phyloP scores from a whole-genome alignment of 78 protist genomes.

The Dictyostelium firmibasis region DNA sequence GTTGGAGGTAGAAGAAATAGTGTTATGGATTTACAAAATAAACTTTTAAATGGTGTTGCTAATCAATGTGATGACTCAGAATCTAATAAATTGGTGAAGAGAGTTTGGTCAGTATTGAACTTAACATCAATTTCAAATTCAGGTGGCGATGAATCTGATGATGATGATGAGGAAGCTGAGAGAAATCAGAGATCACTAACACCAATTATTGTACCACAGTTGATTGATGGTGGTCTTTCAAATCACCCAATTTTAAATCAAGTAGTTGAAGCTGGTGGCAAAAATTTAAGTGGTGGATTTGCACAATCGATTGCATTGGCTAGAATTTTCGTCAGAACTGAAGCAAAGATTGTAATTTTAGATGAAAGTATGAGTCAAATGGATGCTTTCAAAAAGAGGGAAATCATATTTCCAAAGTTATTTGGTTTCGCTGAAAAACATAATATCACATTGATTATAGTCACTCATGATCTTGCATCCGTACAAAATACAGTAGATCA shows the following conservation, averaged over 20 bases:
- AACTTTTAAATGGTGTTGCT: conserved; percentile 2
- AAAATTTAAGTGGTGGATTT: conserved; percentile 65
- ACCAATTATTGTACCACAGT: conserved; percentile 56
- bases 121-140: conserved; percentile 30
- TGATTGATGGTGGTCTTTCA: not conserved
- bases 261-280: conserved; percentile 46
- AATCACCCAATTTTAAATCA: conserved; percentile 57
- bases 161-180: conserved; percentile 11
- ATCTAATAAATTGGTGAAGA: conserved; percentile 49
- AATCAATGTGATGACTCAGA: conserved; percentile 26
- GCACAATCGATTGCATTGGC: conserved; percentile 64
- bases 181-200: not conserved
- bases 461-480: conserved; percentile 26
- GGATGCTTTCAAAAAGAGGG: conserved; percentile 57
- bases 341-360: conserved; percentile 46
- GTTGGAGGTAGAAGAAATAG: conserved; percentile 1
- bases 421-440: conserved; percentile 44
- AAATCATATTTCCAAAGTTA: conserved; percentile 54
- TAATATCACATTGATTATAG: conserved; percentile 53
- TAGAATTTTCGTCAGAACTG: conserved; percentile 67
- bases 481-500: conserved; percentile 59
- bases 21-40: conserved; percentile 3
- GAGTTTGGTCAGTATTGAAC: conserved; percentile 70
- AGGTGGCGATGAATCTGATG: conserved; percentile 7
- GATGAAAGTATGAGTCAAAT: conserved; percentile 60